Base-by-base conservation (phyloP, 176 grass and related monocot species). In the Pontederia crassipes region DNA sequence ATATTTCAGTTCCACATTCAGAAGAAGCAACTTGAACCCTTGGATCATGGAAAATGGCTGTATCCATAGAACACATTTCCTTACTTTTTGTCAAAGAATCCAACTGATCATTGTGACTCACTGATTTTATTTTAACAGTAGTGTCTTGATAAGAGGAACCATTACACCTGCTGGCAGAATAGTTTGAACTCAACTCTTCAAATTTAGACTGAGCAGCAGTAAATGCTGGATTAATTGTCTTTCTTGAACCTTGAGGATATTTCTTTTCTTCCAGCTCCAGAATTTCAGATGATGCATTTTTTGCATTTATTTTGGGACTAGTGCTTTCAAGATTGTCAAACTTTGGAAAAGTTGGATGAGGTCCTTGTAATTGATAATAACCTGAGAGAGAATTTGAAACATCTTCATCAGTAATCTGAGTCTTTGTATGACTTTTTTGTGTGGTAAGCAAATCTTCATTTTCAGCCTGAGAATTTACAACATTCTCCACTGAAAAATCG, bases 1-100 rank as follows among this genome's bases (percentile, higher is more conserved):
- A 97, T 59, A 97, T 91, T 70, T 97, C 92, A 27, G 93, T 98
- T 17, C 93, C 93, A 54, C 93, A 98, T 81, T 92, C 93, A 76
- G 93, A 98, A 59, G 79, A 76, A 69, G 93, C 93, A 59, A 72
- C 45, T 52, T 85, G 15, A 66, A 78, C 66, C 62, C 75, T 90
- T 65, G 70, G 51, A 72, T 66, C 75, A 60, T 76, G 60, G 12
- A 54, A 55, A 47, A 75, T 69, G 24, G 73, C 48, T 59, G 48
- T 83, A 26, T 85, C 79, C 29, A 15, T 59, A 57, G 77, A 61
- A 63, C 69, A 49, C 64, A 59, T 70, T 12, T 72, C 75, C 70
- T 65, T 72, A 74, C 76, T 65, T 65, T 83, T 80, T 45, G 73
- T 69, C 10, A 17, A 69, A 55, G 28, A 11, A 70, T 77, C 71